Percentiles rank a stretch among this genome's conserved stretches.
These are phyloP conservation scores for Trichoderma sp. DNA, from an alignment of 2,329 filamentous ascomycete genomes.

Conservation along the genomic window DNA sequence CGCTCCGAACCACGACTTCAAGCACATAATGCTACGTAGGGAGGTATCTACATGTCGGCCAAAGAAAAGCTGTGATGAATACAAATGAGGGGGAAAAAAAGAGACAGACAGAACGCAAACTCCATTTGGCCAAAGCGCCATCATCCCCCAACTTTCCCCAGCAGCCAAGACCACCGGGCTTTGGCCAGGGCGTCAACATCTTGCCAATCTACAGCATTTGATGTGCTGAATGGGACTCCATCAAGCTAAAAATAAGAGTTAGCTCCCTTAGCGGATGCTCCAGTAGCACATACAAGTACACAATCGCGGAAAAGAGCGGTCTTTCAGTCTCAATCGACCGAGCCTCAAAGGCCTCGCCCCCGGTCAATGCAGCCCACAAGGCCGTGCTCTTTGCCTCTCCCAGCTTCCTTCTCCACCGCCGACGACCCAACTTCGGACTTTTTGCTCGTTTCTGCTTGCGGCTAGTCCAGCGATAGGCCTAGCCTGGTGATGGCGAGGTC, in stretches of 20 bases:
- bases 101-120: not conserved
- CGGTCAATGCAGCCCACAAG: constrained; percentile 12
- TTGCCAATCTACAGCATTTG: not conserved
- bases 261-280: constrained; percentile 7
- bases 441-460: constrained; percentile 2
- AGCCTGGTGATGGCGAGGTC: not conserved
- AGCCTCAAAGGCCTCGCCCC: constrained; percentile 8
- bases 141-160: not conserved
- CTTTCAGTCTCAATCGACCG: constrained; percentile 9
- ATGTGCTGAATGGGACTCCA: not conserved
- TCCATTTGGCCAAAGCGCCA: not conserved
- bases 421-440: constrained; percentile 5
- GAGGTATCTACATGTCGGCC: not conserved
- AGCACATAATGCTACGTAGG: not conserved
- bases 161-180: not conserved
- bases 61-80: not conserved
- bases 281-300: not conserved
- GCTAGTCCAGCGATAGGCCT: constrained; percentile 9
- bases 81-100: not conserved
- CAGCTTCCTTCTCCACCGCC: constrained; percentile 15
- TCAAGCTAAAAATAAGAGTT: not conserved
- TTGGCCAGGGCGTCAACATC: not conserved
- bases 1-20: not conserved
- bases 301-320: not conserved
- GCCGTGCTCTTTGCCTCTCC: constrained; percentile 16